phyloP scores from a whole-genome alignment of 2,329 filamentous ascomycete genomes.

The Metarhizium robertsii region DNA sequence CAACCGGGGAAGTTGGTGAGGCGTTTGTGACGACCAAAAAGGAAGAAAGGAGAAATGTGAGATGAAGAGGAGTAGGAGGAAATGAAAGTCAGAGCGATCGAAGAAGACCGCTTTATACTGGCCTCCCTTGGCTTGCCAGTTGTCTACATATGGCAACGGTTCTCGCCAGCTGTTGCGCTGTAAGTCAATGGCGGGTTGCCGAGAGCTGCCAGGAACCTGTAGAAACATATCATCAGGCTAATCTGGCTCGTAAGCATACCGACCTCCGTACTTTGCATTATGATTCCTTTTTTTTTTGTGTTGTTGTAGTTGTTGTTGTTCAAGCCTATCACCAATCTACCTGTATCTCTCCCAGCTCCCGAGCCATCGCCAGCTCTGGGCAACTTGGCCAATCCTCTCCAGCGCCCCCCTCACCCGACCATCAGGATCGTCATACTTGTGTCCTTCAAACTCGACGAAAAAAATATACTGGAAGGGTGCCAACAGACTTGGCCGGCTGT shows the following conservation, averaged over 20 bases:
- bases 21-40: too few relatives aligned
- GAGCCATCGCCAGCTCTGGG: slow-evolving; percentile 57
- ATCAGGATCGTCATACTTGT: slow-evolving; percentile 38
- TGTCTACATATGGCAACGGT: not conserved
- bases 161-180: not conserved
- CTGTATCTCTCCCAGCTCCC: slow-evolving; percentile 51
- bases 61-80: not conserved
- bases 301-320: slow-evolving; percentile 8
- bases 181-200: not conserved
- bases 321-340: not conserved
- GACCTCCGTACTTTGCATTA: not conserved
- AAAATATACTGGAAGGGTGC: slow-evolving; percentile 86
- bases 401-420: slow-evolving; percentile 53
- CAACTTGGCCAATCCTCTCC: slow-evolving; percentile 45
- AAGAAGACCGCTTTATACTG: not conserved
- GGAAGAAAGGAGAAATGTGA: not conserved
- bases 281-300: not conserved
- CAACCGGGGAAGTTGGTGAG: too few relatives aligned
- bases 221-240: not conserved
- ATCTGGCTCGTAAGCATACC: not conserved
- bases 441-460: slow-evolving; percentile 79
- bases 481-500: slow-evolving; percentile 68
- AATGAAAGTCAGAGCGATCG: not conserved
- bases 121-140: not conserved
- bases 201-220: not conserved